Evolutionary conservation across 768 basidiomycete genomes (phyloP), one percentile per base, ranked within the genome.

Genomic region (Termitomyces sp.): DNA sequence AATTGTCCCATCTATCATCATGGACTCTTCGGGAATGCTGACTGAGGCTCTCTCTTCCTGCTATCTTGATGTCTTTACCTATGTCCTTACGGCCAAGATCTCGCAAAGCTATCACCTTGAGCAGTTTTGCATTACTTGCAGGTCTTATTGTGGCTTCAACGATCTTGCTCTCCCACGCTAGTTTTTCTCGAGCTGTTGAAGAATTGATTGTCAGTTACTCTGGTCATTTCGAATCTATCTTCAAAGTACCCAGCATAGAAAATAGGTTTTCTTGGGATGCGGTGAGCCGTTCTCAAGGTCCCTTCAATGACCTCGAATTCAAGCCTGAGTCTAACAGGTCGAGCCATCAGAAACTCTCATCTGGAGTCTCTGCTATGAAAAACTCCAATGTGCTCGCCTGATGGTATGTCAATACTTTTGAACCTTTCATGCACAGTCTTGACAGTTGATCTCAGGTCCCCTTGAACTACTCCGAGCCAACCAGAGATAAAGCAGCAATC

Each of bases 391-490:
- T 57, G 67, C 71, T 49, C 65, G 70, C 36, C 65, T 75, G 5
- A 65, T 65, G 37, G 73, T 73, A 49, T 20, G 13, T 54, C 10
- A 24, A 42, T 39, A 29, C 3, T 29, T n/a, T n/a, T n/a, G n/a
- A 41, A n/a, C 26, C n/a, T 22, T 18, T 14, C 13, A 27, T 20
- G 18, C 13, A 7, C 42, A 5, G 12, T 42, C 14, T 36, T 49
- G 39, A 55, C 31, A 16, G 13, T 26, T 42, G 10, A 5, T 27
- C 20, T 20, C 32, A 81, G 79, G 78, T 79, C 14, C 79, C 79
- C 22, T 63, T 80, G 32, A 72, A 80, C 58, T 75, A 82, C 50
- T 73, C 73, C 1, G 68, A 76, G 5, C 74, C 76, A 2, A 41
- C 64, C 16, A 74, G 73, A 9, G 67, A 60, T n/a, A 68, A 69